Conservation (phyloP, 768 basidiomycete genomes). For the Pulveroboletus sp. region DNA sequence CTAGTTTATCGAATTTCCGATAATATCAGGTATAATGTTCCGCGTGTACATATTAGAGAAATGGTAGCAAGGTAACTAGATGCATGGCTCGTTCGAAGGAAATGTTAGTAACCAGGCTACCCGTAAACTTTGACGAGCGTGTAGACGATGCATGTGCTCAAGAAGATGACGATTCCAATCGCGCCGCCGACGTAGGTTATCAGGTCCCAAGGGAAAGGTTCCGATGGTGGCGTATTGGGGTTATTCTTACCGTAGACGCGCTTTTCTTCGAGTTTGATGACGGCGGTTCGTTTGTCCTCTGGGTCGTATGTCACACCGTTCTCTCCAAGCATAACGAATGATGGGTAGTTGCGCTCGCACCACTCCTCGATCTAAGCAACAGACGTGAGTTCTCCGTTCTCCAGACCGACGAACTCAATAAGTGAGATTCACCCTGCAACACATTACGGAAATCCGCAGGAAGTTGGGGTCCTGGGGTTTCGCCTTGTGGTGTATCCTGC, state of each 20-base stretch:
- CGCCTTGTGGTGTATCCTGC: too few relatives aligned
- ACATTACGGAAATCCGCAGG: slow-evolving; percentile 75
- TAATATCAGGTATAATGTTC: too few relatives aligned
- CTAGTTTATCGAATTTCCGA: too few relatives aligned
- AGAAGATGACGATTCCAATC: slow-evolving; percentile 24
- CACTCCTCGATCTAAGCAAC: slow-evolving; percentile 79
- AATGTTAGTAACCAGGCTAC: background rate
- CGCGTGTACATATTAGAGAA: too few relatives aligned
- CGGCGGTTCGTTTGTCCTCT: slow-evolving; percentile 52
- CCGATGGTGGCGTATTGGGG: slow-evolving; percentile 5
- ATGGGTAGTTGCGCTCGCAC: slow-evolving; percentile 91
- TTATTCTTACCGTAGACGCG: slow-evolving; percentile 32
- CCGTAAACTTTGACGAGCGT: slow-evolving; percentile 22
- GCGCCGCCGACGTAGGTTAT: slow-evolving; percentile 27
- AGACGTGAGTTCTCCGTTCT: slow-evolving; percentile 8
- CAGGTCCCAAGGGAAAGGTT: slow-evolving; percentile 30
- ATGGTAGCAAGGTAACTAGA: too few relatives aligned
- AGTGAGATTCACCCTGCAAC: slow-evolving; percentile 62
- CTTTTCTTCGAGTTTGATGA: slow-evolving; percentile 45
- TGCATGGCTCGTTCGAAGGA: too few relatives aligned
- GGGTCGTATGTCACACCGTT: slow-evolving; percentile 38
- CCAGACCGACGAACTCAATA: background rate
- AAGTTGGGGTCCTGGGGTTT: slow-evolving; percentile 82
- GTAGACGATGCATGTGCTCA: slow-evolving; percentile 25
- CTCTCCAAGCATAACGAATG: slow-evolving; percentile 55